Conservation (phyloP, 176 grass and related monocot genomes). For the Cenchrus purpureus region DNA sequence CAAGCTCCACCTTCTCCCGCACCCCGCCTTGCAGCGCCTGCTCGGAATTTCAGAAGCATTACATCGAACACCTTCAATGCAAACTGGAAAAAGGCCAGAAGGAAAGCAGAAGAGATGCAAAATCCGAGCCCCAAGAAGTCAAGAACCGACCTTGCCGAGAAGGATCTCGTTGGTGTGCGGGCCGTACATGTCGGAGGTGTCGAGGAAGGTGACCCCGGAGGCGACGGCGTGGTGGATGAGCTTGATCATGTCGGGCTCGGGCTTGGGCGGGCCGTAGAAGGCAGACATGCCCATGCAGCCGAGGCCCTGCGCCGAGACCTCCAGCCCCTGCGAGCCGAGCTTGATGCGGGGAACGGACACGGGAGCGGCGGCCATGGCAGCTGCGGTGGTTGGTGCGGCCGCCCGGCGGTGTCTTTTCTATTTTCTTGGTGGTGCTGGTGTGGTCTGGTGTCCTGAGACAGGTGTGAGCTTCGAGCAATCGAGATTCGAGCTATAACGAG, state of each 20-base stretch:
- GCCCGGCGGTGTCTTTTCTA: background rate
- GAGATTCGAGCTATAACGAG: background rate
- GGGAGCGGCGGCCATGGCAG: conserved; percentile 25
- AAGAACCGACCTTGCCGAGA: conserved; percentile 60
- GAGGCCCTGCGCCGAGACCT: conserved; percentile 74
- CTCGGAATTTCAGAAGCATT: no score
- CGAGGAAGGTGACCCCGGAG: conserved; percentile 75
- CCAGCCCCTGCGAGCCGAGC: conserved; percentile 78
- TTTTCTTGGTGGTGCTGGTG: background rate
- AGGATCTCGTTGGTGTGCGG: conserved; percentile 83
- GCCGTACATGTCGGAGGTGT: conserved; percentile 82
- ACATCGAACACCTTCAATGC: conserved; percentile 12
- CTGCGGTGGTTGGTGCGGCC: background rate
- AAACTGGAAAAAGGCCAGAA: background rate
- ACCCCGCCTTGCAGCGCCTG: conserved; percentile 36
- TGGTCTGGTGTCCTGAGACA: background rate
- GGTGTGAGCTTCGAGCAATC: no score
- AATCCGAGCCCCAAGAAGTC: background rate
- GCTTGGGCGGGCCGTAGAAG: conserved; percentile 69
- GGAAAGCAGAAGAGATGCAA: background rate
- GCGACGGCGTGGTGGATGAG: conserved; percentile 75
- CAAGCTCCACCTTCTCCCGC: conserved; percentile 49
- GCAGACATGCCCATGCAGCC: conserved; percentile 89
- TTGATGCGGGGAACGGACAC: conserved; percentile 52
- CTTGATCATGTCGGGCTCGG: conserved; percentile 69